phyloP scores from a whole-genome alignment of 1,284 basidiomycete species.

The Moniliophthora roreri region DNA sequence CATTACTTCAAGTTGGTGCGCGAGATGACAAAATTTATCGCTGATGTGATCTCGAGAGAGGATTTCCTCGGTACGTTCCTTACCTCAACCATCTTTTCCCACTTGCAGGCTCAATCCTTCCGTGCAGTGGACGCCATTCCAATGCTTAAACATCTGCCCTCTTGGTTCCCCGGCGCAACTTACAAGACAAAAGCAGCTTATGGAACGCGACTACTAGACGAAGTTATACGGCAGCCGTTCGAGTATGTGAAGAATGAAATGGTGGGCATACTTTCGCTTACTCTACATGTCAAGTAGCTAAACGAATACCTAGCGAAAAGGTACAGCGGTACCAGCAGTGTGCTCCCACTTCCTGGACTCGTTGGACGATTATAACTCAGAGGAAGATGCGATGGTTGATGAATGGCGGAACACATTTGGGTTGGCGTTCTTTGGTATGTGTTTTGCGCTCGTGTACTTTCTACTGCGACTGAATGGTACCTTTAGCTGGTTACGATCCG shows the following conservation, averaged over 20 bases:
- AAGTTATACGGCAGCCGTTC: constrained; percentile 28
- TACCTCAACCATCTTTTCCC: neutral
- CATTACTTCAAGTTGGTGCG: too few species aligned
- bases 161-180: constrained; percentile 35
- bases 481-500: too few species aligned
- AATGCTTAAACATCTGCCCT: constrained; percentile 27
- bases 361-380: neutral
- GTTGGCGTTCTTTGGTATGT: constrained; percentile 2
- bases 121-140: constrained; percentile 22
- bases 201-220: constrained; percentile 23
- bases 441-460: neutral
- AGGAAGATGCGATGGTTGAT: neutral
- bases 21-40: too few species aligned
- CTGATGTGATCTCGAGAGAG: too few species aligned
- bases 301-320: constrained; percentile 17
- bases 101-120: neutral
- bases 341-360: neutral
- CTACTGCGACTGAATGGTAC: too few species aligned
- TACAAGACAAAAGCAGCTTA: constrained; percentile 27
- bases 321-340: constrained; percentile 15
- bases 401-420: neutral
- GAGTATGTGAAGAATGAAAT: constrained; percentile 29
- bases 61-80: neutral
- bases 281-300: too few species aligned
- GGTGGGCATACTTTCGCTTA: constrained; percentile 21